phyloP scores from a whole-genome alignment of 2,329 filamentous ascomycete species.

The Passalora sequoiae region DNA sequence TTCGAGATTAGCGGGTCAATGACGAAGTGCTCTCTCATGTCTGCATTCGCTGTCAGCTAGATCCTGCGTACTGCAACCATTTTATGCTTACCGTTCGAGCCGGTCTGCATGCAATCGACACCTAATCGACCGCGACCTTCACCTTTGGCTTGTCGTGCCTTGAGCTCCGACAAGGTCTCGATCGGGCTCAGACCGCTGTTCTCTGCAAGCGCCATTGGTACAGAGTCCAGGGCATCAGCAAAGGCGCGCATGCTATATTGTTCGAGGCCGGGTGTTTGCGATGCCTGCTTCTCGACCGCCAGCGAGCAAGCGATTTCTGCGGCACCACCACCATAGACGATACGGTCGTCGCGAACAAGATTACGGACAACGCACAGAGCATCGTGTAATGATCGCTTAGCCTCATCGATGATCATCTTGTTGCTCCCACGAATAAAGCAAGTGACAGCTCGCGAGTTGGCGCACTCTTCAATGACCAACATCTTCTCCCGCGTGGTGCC shows the following conservation, averaged over 20 bases:
- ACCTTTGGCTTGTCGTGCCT: constrained; percentile 86
- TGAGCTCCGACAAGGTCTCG: constrained; percentile 88
- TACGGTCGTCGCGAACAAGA: constrained; percentile 89
- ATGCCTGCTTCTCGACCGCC: constrained; percentile 89
- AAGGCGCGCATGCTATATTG: constrained; percentile 99
- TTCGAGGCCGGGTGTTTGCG: constrained; percentile 87
- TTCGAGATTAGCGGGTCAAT: constrained; percentile 98
- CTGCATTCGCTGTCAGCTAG: constrained; percentile 36
- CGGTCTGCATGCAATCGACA: constrained; percentile 95
- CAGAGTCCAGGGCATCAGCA: constrained; percentile 83
- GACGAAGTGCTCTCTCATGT: constrained; percentile 97
- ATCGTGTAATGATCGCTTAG: constrained; percentile 94
- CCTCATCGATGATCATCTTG: constrained; percentile 99
- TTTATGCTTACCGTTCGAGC: constrained; percentile 66
- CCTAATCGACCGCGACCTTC: constrained; percentile 73
- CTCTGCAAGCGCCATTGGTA: constrained; percentile 94
- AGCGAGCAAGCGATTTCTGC: constrained; percentile 96
- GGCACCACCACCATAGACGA: constrained; percentile 94
- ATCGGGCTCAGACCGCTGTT: constrained; percentile 96
- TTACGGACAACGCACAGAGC: constrained; percentile 97
- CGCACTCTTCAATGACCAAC: constrained; percentile 98
- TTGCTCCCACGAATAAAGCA: constrained; percentile 96
- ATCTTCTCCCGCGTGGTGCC: constrained; percentile 98
- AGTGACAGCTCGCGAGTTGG: constrained; percentile 93
- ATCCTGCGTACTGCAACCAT: too few relatives aligned